Base-by-base conservation (phyloP, 2,329 filamentous ascomycete species). In the Cladorrhinum sp. region DNA sequence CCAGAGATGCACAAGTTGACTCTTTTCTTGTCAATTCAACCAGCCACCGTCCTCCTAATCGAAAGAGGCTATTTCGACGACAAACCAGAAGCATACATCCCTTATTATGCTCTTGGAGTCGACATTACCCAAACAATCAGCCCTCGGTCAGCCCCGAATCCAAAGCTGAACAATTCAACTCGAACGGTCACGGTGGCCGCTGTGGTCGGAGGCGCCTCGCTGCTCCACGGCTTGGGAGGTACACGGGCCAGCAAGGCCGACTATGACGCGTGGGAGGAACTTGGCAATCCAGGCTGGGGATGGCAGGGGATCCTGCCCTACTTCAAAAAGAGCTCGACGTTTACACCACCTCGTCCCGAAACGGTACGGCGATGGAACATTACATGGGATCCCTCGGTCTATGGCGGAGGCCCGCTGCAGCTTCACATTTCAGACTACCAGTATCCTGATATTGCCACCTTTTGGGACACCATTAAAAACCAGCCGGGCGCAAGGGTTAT, bases 291-390 rank as follows among this genome's bases (percentile, higher is more conserved):
- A 1, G 60, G 66, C 4, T 80, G 77, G 78, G 73, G 74, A 18
- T 80, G 76, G 75, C 64, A 75, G 1, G 72, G 71, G 21, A 67
- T 85, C 10, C 67, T 79, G 1, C 80, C 77, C 0, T 83, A 83
- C 63, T 80, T 83, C 64, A 72, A 73, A 26, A 82, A 82, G 72
- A 64, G 64, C 54, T 65, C 64, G 8, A 65, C 62, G 4, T 67
- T 67, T 28, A 57, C 42, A 2, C 64, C 64, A 16, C 65, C 66
- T 1, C 39, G 51, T 1, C 42, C 59, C 0, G 52, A 61, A 2
- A 55, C 36, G 1, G 60, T 48, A 9, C 56, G 33, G 0, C 36
- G 62, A 20, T 67, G 58, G 59, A 66, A 66, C 33, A 64, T 67
- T 12, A 67, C 64, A 2, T 68, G 61, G 60, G 58, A 66, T 20